Evolutionary conservation across 805 yeast genomes (phyloP), one percentile per base, ranked within the genome.

Genomic region (Wilhelminamyces savonicus): DNA sequence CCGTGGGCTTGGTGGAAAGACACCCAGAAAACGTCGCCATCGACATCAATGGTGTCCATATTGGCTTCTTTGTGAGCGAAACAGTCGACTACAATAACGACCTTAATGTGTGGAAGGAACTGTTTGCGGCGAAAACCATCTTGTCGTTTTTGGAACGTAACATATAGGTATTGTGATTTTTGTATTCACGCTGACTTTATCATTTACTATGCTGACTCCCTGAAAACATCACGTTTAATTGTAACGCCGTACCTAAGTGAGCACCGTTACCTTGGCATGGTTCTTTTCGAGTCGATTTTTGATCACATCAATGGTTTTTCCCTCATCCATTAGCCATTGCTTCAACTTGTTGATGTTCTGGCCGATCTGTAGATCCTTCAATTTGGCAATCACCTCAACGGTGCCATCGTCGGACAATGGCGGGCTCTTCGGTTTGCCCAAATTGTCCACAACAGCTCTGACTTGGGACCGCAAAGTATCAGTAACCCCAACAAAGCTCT

Each of bases 391-490:
- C 13, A 27, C 18, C 23, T 27, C 30, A 13, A 29, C 23, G 14
- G 25, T 16, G n/a, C 37, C 34, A 21, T 37, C 24, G 13, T 23
- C 25, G n/a, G 17, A 22, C 24, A 7, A 23, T 9, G 12, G 21
- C 26, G 8, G 23, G 23, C 7, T 28, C 21, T 3, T 29, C 20
- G 4, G 28, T 27, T n/a, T 24, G 30, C 17, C 38, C 39, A 39
- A 34, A 3, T 24, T 21, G 8, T 34, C 22, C 13, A 18, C 24
- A 23, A 53, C 34, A 4, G 30, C 21, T 13, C 35, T 33, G 3
- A 48, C 53, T 30, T 57, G 60, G 3, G 31, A 28, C 9, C 32
- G 35, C 16, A 53, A 40, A 3, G 39, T 37, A n/a, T 39, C 39
- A 7, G 49, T 31, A 11, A 32, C 31, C 4, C 30, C 26, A 3